phyloP scores from a whole-genome alignment of 306 rosid genomes.

The Medicago ruthenica region DNA sequence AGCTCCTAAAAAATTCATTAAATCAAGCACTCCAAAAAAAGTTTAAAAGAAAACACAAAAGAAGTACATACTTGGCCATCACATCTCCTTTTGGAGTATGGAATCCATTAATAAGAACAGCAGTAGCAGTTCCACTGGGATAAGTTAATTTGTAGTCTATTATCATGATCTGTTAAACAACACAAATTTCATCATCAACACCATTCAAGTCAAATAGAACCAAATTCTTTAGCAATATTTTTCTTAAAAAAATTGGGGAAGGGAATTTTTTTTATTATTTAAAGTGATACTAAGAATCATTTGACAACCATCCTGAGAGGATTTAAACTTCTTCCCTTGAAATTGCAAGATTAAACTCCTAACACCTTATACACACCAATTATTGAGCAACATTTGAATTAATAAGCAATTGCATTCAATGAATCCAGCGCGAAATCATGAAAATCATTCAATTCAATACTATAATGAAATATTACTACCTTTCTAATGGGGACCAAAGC shows the following conservation, averaged over 20 bases:
- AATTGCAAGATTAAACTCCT: neutral
- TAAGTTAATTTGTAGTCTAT: slow-evolving; percentile 86
- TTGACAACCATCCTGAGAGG: neutral
- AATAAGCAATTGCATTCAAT: slow-evolving; percentile 1
- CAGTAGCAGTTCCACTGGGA: slow-evolving; percentile 99
- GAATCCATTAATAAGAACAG: slow-evolving; percentile 95
- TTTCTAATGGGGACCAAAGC: slow-evolving; percentile 95
- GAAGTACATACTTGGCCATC: slow-evolving; percentile 73
- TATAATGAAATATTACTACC: slow-evolving; percentile 50
- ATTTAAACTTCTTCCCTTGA: too few species aligned
- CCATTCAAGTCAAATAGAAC: slow-evolving; percentile 19
- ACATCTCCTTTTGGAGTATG: slow-evolving; percentile 90
- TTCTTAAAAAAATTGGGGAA: too few species aligned
- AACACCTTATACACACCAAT: neutral
- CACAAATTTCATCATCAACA: slow-evolving; percentile 36
- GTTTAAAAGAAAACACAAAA: slow-evolving; percentile 1
- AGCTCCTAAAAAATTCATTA: slow-evolving; percentile 16
- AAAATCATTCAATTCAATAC: neutral
- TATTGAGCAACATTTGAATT: neutral
- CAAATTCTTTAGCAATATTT: neutral
- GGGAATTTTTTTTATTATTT: too few species aligned
- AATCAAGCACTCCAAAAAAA: neutral
- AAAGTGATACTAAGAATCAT: too few species aligned
- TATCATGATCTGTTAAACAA: slow-evolving; percentile 82
- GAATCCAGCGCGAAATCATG: neutral